Evolutionary conservation across 495 filamentous ascomycete species (phyloP).

Genomic region (Tetracladium marchalianum): DNA sequence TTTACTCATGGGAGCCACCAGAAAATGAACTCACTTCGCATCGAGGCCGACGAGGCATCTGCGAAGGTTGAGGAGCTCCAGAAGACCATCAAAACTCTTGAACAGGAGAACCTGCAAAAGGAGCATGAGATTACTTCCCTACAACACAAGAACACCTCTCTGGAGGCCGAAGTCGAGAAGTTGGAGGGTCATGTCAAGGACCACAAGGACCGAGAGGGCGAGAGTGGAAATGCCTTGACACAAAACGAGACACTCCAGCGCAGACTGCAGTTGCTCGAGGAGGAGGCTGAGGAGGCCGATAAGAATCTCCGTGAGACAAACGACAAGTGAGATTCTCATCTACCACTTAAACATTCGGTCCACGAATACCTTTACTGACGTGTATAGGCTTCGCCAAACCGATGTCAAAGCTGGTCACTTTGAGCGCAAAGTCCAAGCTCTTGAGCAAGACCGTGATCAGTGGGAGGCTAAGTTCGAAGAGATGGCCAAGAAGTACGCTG

Average conservation of each 20-base stretch:
- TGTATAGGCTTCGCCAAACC: constrained; percentile 81
- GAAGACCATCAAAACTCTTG: constrained; percentile 73
- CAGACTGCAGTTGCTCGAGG: constrained; percentile 89
- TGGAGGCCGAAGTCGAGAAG: constrained; percentile 89
- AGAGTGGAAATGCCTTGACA: constrained; percentile 62
- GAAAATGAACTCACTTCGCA: constrained; percentile 89
- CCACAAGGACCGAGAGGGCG: constrained; percentile 65
- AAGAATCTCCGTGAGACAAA: constrained; percentile 91
- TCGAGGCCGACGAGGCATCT: constrained; percentile 77
- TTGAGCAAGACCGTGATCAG: constrained; percentile 77
- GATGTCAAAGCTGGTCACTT: constrained; percentile 99
- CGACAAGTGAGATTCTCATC: constrained; percentile 77
- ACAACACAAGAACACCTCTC: constrained; percentile 76
- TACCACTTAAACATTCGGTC: constrained; percentile 3
- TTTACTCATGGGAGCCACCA: constrained; percentile 22
- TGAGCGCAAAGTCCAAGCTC: constrained; percentile 96
- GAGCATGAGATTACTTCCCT: constrained; percentile 97
- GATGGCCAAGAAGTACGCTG: constrained; percentile 75
- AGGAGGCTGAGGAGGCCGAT: constrained; percentile 93
- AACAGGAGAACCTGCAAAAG: constrained; percentile 91
- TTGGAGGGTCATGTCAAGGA: constrained; percentile 67
- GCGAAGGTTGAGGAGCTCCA: constrained; percentile 78
- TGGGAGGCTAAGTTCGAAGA: constrained; percentile 98
- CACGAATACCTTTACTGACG: constrained; percentile 10
- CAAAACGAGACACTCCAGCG: constrained; percentile 85